Conservation (phyloP, 192 early-diverging fungal genomes). For the Umbelopsis vinacea region DNA sequence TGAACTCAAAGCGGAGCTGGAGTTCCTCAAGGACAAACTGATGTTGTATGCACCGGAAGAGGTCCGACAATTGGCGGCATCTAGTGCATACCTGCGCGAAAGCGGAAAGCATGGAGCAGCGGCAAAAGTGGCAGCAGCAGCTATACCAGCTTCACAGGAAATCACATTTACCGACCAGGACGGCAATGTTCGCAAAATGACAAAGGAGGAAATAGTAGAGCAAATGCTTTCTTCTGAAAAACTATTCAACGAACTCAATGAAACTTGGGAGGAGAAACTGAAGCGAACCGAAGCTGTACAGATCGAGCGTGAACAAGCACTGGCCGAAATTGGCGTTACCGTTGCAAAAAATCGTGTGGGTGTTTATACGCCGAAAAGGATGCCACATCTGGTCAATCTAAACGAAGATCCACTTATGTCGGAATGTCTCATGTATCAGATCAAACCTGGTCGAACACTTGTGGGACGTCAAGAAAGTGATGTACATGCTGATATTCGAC, state of each 20-base stretch:
- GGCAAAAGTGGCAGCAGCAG: not conserved
- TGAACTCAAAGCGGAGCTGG: slow-evolving; percentile 76
- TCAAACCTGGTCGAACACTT: slow-evolving; percentile 64
- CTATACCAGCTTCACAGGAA: slow-evolving; percentile 26
- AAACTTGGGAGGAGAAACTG: slow-evolving; percentile 79
- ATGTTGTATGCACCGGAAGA: slow-evolving; percentile 48
- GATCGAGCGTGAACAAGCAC: slow-evolving; percentile 57
- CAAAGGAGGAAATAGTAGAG: slow-evolving; percentile 58
- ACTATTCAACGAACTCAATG: slow-evolving; percentile 73
- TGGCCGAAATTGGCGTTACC: slow-evolving; percentile 70
- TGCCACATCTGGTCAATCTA: slow-evolving; percentile 78
- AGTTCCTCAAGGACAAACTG: slow-evolving; percentile 57
- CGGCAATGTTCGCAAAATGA: slow-evolving; percentile 24
- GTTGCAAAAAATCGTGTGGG: slow-evolving; percentile 65
- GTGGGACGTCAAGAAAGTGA: slow-evolving; percentile 54
- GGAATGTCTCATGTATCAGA: slow-evolving; percentile 78
- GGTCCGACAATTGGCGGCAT: slow-evolving; percentile 32
- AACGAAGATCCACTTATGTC: slow-evolving; percentile 81
- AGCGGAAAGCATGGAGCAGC: slow-evolving; percentile 10
- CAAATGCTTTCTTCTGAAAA: slow-evolving; percentile 77
- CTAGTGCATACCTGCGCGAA: not conserved
- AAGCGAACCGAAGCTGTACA: slow-evolving; percentile 63
- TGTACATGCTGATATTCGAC: slow-evolving; percentile 48
- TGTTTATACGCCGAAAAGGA: slow-evolving; percentile 65
- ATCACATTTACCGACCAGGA: slow-evolving; percentile 29